Evolutionary conservation across 129 eudicot genomes (phyloP).

Genomic region (Flaveria brownii): DNA sequence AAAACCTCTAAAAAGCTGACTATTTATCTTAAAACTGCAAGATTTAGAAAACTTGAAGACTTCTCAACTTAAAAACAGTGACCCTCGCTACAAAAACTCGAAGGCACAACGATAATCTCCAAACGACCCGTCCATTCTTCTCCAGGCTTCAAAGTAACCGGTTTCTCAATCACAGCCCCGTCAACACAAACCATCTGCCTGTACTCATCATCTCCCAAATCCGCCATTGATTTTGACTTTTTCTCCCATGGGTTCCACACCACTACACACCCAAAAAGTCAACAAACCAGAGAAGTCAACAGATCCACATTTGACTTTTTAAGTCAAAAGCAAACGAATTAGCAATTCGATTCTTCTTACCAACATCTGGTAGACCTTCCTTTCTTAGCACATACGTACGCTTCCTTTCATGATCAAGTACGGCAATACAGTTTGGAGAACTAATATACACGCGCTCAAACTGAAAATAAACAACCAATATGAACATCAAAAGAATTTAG

Average conservation of each 20-base stretch:
- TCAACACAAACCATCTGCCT: conserved; percentile 83
- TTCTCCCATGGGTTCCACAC: conserved; percentile 99
- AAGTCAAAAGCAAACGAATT: conserved; percentile 4
- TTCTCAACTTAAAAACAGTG: conserved; percentile 42
- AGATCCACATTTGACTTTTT: background rate
- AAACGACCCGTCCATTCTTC: conserved; percentile 84
- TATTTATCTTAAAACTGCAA: background rate
- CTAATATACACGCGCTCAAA: conserved; percentile 81
- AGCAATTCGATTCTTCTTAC: conserved; percentile 38
- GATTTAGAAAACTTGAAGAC: background rate
- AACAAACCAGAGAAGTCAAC: conserved; percentile 3
- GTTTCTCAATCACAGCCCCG: conserved; percentile 83
- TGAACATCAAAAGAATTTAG: background rate
- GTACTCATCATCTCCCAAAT: conserved; percentile 82
- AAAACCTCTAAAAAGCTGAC: background rate
- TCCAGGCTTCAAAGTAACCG: conserved; percentile 73
- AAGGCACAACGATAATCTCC: conserved; percentile 61
- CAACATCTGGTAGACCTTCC: conserved; percentile 89
- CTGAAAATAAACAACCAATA: conserved; percentile 34
- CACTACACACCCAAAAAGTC: conserved; percentile 40
- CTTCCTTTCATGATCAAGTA: conserved; percentile 84
- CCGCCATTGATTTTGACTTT: conserved; percentile 59
- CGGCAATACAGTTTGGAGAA: conserved; percentile 64
- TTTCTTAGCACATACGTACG: conserved; percentile 65
- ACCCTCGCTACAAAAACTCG: conserved; percentile 60